Base-by-base conservation (phyloP, 768 basidiomycete species). In the Collybia sordida region DNA sequence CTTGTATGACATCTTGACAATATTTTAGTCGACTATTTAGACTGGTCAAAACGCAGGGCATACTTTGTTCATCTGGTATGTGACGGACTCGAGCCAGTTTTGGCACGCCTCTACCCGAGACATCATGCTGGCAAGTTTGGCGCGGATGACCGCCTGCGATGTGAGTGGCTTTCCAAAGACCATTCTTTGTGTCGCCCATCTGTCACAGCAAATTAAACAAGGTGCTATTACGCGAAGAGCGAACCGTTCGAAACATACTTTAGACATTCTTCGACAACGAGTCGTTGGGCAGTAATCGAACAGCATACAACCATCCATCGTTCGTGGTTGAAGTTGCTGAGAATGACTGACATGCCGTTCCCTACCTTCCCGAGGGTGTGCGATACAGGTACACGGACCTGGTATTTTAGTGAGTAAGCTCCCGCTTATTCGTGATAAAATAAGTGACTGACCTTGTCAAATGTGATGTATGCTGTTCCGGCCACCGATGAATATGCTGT, bases 401-500 rank as follows among this genome's bases (percentile, higher is more conserved):
- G 19, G 34, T 49, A 22, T 66, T 15, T 23, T 37, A 28, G 52
- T 55, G 45, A 35, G 42, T 42, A 24, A 27, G 11, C 54, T 50
- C 6, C 22, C 25, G 15, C 19, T 37, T 21, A 17, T 41, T 11
- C 28, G 36, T 17, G 19, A 8, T 24, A 5, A 39, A 17, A 15
- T 24, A 22, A 14, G 15, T 6, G 17, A 27, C 47, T 36, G 28
- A 74, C 78, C 54, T 85, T 82, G 63, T 92, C 82, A 61, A 93
- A 94, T 0, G 79, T 87, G 23, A 96, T 83, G 59, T 81, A 93
- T 3, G 88, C 87, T 0, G 94, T 98, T 5, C 96, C 96, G 3
- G 96, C 96, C 0, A 88, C 86, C 3, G 89, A 64, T 0, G 95
- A 98, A 68, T 98, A 98, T 0, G 89, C 81, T 0, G 95, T 98